Base-by-base conservation (phyloP, 2,329 filamentous ascomycete genomes). In the Volutella citrinella region DNA sequence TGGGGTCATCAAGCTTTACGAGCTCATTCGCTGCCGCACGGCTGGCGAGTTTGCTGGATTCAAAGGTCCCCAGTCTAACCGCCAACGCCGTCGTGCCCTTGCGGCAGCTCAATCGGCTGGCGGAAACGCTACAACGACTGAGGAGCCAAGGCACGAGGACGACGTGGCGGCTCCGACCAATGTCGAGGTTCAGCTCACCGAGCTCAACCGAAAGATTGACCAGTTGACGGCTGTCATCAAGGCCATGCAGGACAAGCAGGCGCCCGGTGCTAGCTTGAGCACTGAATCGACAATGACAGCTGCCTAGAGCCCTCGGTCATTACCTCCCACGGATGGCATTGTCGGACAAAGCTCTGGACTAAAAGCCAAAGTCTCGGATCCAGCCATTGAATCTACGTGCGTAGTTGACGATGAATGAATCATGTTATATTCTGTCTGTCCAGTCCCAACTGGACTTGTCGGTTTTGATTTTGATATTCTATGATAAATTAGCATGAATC, bases 1-100 rank as follows among this genome's bases (percentile, higher is more conserved):
- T 18, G 76, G 63, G n/a, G 64, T 71, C 27, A 89, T 90, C 46
- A 73, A 76, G 57, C 52, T 71, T n/a, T 88, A 84, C 56, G 84
- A 87, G 60, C 65, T 66, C 49, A 43, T 76, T 27, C 59, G 61
- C 15, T 58, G 59, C 36, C 65, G 62, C 31, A 42, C 54, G 10
- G 49, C 57, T 10, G 68, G 70, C 31, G 68, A 68, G 32, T 72
- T 66, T 43, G 65, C 64, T 37, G 68, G 62, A 18, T 74, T 70
- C 59, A 69, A 66, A 49, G 76, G 69, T 4, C 69, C 68, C 1
- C 61, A 57, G 14, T 49, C 46, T 10, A 49, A 28, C 13, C 19
- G 36, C 10, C 38, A 45, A 14, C 45, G 41, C 8, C 40, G 32
- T 20, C n/a, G 34, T 7, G 38, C 49, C 14, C 44, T 47, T 10